Evolutionary conservation across 2,329 filamentous ascomycete genomes (phyloP).

Genomic region (Paracoccidioides brasiliensis): DNA sequence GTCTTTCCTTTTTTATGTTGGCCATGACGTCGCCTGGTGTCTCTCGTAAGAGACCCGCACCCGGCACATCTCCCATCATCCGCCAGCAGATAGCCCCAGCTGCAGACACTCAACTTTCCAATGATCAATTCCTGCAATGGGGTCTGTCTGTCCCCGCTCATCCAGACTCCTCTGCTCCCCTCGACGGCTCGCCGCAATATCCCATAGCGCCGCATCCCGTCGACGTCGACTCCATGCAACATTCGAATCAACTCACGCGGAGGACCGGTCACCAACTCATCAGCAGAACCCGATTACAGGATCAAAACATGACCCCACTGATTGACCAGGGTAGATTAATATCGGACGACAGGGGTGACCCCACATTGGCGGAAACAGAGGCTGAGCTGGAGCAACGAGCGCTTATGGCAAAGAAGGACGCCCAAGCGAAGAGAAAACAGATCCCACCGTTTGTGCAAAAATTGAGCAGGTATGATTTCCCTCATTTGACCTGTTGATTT

Average conservation of each 20-base stretch:
- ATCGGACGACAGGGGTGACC: conserved; percentile 28
- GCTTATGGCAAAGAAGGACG: conserved; percentile 69
- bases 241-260: conserved; percentile 32
- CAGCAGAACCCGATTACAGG: conserved; percentile 26
- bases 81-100: conserved; percentile 38
- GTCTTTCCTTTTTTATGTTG: not conserved
- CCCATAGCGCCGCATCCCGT: conserved; percentile 22
- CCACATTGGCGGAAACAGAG: conserved; percentile 47
- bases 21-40: conserved; percentile 30
- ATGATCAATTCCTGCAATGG: conserved; percentile 45
- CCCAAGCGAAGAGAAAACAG: conserved; percentile 80
- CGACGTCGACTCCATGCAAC: conserved; percentile 37
- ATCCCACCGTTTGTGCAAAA: conserved; percentile 98
- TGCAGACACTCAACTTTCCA: conserved; percentile 31
- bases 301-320: conserved; percentile 19
- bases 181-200: conserved; percentile 5
- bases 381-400: conserved; percentile 70
- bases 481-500: not conserved
- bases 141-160: conserved; percentile 28
- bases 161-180: conserved; percentile 15
- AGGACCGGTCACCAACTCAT: conserved; percentile 28
- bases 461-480: conserved; percentile 64
- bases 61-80: conserved; percentile 53
- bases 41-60: conserved; percentile 59
- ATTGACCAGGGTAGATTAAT: conserved; percentile 17